Evolutionary conservation across 1,284 basidiomycete species (phyloP).

Genomic region (Somion occarium): DNA sequence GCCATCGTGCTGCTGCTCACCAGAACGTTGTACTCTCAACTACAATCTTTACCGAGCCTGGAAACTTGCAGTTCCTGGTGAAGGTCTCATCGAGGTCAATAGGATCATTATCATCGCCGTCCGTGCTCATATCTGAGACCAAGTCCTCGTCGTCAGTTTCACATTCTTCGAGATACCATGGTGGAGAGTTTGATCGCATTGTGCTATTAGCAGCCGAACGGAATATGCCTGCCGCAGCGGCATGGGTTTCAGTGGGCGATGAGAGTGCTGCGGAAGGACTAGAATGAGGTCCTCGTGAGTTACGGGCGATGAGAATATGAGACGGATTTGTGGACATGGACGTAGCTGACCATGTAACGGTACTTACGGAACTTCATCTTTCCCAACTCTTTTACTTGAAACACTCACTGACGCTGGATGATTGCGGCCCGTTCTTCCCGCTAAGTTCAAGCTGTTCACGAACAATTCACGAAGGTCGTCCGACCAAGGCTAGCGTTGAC

Average conservation of each 20-base stretch:
- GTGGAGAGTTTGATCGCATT: constrained; percentile 39
- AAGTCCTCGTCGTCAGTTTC: constrained; percentile 54
- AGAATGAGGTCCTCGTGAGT: constrained; percentile 54
- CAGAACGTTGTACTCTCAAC: constrained; percentile 82
- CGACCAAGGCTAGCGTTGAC: no score
- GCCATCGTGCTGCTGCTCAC: no score
- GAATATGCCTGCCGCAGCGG: constrained; percentile 77
- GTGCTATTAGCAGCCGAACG: constrained; percentile 44
- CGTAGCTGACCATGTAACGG: neutral
- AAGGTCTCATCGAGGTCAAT: constrained; percentile 77
- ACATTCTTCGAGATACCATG: constrained; percentile 69
- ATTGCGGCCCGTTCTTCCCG: no score
- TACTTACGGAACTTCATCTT: neutral
- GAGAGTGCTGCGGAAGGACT: constrained; percentile 74
- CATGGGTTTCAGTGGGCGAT: constrained; percentile 80
- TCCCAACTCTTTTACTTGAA: neutral
- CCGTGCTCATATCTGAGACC: constrained; percentile 57
- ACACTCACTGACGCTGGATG: no score
- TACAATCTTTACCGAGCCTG: constrained; percentile 81
- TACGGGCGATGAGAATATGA: constrained; percentile 80
- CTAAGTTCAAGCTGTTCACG: no score
- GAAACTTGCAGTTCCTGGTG: constrained; percentile 55
- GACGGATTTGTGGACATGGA: constrained; percentile 71
- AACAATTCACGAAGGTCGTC: no score
- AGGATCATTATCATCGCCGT: constrained; percentile 47